Evolutionary conservation across 768 basidiomycete species (phyloP), one percentile per base, ranked within the genome.

Genomic region (Pleurotus salmoneostramineus): DNA sequence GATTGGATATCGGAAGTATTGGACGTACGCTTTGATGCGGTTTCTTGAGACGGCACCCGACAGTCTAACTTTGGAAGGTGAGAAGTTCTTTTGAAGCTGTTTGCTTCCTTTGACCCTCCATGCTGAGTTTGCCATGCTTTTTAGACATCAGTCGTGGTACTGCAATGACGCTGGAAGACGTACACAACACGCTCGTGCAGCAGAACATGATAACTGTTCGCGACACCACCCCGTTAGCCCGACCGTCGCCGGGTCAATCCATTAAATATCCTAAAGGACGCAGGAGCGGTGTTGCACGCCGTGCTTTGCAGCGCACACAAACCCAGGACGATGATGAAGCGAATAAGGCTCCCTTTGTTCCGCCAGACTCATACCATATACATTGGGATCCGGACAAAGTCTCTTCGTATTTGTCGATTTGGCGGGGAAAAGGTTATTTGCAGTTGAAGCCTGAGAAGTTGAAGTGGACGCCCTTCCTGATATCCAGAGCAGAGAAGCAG

Each of bases 1-100:
- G 10, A 77, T 98, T 55, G 91, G 93, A n/a, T 99, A 99, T 75
- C 87, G 81, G 74, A 91, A 88, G 61, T 98, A 98, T 68, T 98
- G 97, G 96, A 92, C 87, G 2, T 74, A 95, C 46, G 80, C 93
- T 36, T 67, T 98, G 55, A 95, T 94, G 84, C 82, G 87, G 56
- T 95, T 87, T 71, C 72, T 83, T 56, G 76, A 78, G 42, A 80
- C 77, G 11, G 82, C 84, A 10, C 78, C 86, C n/a, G 76, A 76
- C 35, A 75, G 80, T 52, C 82, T 87, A 27, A 79, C 80, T 36
- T 74, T 97, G 50, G 88, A 94, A 83, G 92, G 94, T 92, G 61
- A 63, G 21, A 3, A 3, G 21, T 27, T 3, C 21, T 27, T 27
- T 27, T 27, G 21, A 27, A 27, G 3, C 21, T 27, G 3, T 27